A percentile compares a stretch with the other conserved stretches of the same genome.
phyloP scores from a whole-genome alignment of 441 rosid genomes.

The Erodium moschatum region DNA sequence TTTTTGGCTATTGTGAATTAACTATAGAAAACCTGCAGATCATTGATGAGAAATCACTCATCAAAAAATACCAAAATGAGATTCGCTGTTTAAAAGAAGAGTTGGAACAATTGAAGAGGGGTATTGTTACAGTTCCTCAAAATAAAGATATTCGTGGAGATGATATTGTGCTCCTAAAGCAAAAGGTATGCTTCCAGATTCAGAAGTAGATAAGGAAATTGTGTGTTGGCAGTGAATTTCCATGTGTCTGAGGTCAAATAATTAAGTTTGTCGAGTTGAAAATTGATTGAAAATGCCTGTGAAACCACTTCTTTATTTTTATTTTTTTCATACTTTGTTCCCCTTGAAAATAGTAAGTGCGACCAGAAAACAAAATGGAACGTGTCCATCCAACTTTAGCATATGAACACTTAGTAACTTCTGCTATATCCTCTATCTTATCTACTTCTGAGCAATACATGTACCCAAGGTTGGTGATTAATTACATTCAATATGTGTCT shows the following conservation, averaged over 20 bases:
- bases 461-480: background rate
- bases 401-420: slow-evolving; percentile 1
- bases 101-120: slow-evolving; percentile 54
- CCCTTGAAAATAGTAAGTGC: background rate
- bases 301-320: background rate
- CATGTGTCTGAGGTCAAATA: background rate
- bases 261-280: background rate
- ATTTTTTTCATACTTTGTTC: background rate
- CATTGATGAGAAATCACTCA: slow-evolving; percentile 68
- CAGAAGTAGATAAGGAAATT: too few species aligned
- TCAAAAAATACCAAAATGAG: slow-evolving; percentile 68
- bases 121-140: slow-evolving; percentile 37
- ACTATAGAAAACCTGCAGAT: slow-evolving; percentile 35
- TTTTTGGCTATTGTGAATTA: background rate
- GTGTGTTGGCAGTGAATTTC: background rate
- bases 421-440: background rate
- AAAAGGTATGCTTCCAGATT: slow-evolving; percentile 45
- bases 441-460: background rate
- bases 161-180: slow-evolving; percentile 73
- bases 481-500: background rate
- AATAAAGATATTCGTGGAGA: slow-evolving; percentile 43
- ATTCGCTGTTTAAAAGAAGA: slow-evolving; percentile 61
- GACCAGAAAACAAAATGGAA: background rate
- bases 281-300: background rate
- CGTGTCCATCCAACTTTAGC: background rate